Conservation (phyloP, 345 rosid genomes). For the Trapa bicornis region DNA sequence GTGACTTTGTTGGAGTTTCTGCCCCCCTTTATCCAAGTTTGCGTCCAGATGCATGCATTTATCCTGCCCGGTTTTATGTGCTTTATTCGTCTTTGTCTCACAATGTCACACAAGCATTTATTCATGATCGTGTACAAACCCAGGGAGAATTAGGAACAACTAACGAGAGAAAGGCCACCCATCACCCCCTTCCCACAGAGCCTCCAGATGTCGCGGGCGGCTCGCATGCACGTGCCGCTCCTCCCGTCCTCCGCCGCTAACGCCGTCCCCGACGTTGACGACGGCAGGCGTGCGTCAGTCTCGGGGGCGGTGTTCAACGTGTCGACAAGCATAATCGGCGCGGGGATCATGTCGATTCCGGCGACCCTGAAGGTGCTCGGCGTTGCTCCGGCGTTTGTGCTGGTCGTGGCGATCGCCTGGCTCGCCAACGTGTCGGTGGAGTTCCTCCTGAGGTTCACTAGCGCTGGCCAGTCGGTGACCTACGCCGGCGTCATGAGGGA, state of each 20-base stretch:
- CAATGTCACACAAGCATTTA: background rate
- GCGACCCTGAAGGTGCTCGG: constrained; percentile 78
- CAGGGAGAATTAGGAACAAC: background rate
- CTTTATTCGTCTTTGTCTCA: no score
- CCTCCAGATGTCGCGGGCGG: constrained; percentile 31
- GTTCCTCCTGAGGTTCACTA: constrained; percentile 51
- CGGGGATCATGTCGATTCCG: constrained; percentile 90
- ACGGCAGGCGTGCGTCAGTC: constrained; percentile 28
- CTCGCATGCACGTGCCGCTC: constrained; percentile 30
- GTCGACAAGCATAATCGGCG: constrained; percentile 72
- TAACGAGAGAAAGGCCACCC: background rate
- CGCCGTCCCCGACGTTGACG: background rate
- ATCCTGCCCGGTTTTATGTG: no score
- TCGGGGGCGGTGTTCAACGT: constrained; percentile 82
- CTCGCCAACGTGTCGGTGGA: constrained; percentile 62
- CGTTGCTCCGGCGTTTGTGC: constrained; percentile 52
- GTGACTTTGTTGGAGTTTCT: no score
- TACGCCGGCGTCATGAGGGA: constrained; percentile 83
- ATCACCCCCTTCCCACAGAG: background rate
- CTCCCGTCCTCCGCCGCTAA: constrained; percentile 25
- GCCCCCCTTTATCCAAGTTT: no score
- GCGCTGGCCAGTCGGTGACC: constrained; percentile 43
- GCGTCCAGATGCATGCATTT: no score
- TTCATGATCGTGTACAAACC: constrained; percentile 15
- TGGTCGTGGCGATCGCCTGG: constrained; percentile 50